Base-by-base conservation (phyloP, 2,329 filamentous ascomycete species). In the Neofusicoccum umdonicola region DNA sequence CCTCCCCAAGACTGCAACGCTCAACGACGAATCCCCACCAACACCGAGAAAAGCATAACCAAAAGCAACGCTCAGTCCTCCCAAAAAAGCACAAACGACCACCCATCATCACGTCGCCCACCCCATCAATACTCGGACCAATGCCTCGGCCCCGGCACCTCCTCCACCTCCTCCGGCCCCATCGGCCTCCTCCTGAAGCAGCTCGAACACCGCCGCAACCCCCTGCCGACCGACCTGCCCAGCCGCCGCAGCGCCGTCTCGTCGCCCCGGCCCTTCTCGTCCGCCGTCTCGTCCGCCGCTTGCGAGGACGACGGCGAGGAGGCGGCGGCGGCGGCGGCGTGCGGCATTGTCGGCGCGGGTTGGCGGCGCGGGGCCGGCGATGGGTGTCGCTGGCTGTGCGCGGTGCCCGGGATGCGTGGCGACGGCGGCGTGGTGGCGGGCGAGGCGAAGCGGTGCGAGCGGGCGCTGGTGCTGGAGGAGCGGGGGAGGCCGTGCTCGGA, bases 61-160 rank as follows among this genome's bases (percentile, higher is more conserved):
- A 39, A 39, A 39, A 39, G 13, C 37, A 39, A 4, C 37, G 37
- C 37, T 39, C 37, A 39, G 15, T 39, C 37, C 11, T 39, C 37
- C 13, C 37, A 15, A 27, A 27, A 22, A 51, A 35, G 22, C 47
- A 65, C 44, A 62, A 65, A 62, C 67, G 70, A 7, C 74, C 68
- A 60, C 54, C 71, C 9, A 54, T 56, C 64, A 72, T 73, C 3
- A 72, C 69, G 2, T 66, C 69, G 9, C 73, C 73, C 1, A 65
- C 58, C 5, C 73, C 71, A 4, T 72, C 27, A 31, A 2, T 31
- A 70, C 3, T 72, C 58, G 62, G 75, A 76, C 11, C 73, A 73
- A 17, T 66, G 68, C 42, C 71, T 68, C 2, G 73, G 74, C 44
- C 66, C 67, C 44, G 75, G 48, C 66, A 70, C 74, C 34, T 68